These are phyloP conservation scores for Acanthochlamys bracteata DNA, from an alignment of 106 monocot genomes.

Conservation along the genomic window DNA sequence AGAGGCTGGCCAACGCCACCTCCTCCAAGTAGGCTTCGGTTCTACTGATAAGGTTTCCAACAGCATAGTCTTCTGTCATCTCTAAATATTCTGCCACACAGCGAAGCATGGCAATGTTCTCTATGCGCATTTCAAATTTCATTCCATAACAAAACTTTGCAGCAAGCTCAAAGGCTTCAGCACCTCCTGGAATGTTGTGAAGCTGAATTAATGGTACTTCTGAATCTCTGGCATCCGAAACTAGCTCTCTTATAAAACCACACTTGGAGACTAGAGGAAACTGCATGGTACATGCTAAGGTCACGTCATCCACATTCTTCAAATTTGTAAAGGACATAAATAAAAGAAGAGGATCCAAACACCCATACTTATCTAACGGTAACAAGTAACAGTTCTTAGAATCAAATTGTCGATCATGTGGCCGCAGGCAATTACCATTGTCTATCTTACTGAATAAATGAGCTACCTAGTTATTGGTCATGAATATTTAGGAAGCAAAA, in stretches of 20 bases:
- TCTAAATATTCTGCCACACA: conserved; percentile 75
- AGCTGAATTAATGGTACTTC: conserved; percentile 28
- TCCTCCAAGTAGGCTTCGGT: conserved; percentile 53
- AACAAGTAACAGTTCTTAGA: no score
- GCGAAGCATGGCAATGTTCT: conserved; percentile 60
- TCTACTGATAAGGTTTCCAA: conserved; percentile 43
- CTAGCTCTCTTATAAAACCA: conserved; percentile 45
- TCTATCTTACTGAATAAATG: no score
- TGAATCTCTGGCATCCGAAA: conserved; percentile 22
- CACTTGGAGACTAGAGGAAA: conserved; percentile 59
- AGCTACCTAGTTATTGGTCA: no score
- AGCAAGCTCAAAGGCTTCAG: conserved; percentile 59
- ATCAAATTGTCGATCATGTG: no score
- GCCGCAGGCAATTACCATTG: no score
- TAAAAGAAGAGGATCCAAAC: no score
- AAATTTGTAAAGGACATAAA: no score
- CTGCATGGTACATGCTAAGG: no score
- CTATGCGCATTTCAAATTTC: conserved; percentile 42
- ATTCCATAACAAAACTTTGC: conserved; percentile 67
- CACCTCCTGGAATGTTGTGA: conserved; percentile 59
- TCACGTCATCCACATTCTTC: no score
- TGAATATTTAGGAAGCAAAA: no score
- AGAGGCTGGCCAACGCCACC: conserved; percentile 40
- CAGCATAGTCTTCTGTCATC: conserved; percentile 69
- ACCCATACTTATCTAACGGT: no score